Percentiles rank a stretch among this genome's conserved stretches.
These are phyloP conservation scores for Leccinum olivaceopallidum DNA, from an alignment of 768 basidiomycete genomes.

Conservation along the genomic window DNA sequence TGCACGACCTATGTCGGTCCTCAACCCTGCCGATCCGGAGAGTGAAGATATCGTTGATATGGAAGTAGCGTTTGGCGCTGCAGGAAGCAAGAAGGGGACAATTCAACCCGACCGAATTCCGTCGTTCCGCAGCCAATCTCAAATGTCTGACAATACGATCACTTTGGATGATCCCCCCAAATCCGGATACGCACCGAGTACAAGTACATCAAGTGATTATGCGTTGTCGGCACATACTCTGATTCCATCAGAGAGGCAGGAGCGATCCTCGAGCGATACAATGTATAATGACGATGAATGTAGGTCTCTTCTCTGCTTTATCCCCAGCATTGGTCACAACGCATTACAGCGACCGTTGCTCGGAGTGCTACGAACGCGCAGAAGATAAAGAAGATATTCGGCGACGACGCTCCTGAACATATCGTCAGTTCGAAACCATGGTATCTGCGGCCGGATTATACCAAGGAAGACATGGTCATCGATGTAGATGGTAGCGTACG, in stretches of 20 bases:
- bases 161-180: constrained; percentile 31
- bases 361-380: constrained; percentile 37
- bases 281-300: constrained; percentile 28
- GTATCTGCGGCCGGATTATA: constrained; percentile 85
- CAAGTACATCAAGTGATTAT: constrained; percentile 27
- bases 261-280: constrained; percentile 21
- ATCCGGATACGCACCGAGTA: constrained; percentile 19
- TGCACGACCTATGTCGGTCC: constrained; percentile 40
- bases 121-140: constrained; percentile 34
- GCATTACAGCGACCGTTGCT: constrained; percentile 19
- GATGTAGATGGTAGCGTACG: constrained; percentile 82
- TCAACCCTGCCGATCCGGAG: constrained; percentile 41
- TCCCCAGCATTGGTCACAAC: constrained; percentile 3
- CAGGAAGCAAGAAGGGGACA: constrained; percentile 35
- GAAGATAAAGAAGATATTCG: constrained; percentile 44
- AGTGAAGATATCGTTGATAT: constrained; percentile 60
- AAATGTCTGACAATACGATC: constrained; percentile 36
- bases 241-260: constrained; percentile 24
- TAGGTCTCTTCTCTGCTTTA: constrained; percentile 7
- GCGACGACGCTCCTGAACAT: constrained; percentile 43
- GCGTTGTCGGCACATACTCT: constrained; percentile 28
- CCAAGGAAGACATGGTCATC: constrained; percentile 77
- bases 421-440: constrained; percentile 61
- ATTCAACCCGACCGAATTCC: constrained; percentile 25
- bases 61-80: constrained; percentile 48